phyloP scores from a whole-genome alignment of 768 basidiomycete genomes.

The Hydnomerulius pinastri region DNA sequence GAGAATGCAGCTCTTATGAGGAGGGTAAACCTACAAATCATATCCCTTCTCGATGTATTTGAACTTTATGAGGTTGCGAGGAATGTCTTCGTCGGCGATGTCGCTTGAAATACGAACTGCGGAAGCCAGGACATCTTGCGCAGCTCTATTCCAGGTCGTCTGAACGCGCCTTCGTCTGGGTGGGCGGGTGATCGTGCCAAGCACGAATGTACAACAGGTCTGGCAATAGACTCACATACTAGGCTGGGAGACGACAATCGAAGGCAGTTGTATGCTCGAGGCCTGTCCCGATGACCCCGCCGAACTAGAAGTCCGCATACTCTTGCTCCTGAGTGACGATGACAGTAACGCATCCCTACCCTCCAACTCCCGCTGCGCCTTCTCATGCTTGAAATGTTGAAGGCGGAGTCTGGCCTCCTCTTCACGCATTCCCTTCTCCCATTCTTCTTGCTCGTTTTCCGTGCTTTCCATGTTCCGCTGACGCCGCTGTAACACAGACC shows the following conservation, averaged over 20 bases:
- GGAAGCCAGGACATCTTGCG: slow-evolving; percentile 29
- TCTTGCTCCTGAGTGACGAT: slow-evolving; percentile 7
- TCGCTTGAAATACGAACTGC: slow-evolving; percentile 34
- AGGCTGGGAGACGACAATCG: slow-evolving; percentile 20
- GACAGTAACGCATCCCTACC: no score
- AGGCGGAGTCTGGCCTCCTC: slow-evolving; percentile 55
- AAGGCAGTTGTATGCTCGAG: slow-evolving; percentile 10
- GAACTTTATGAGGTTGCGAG: slow-evolving; percentile 45
- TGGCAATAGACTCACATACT: slow-evolving; percentile 19
- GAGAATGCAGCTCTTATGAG: slow-evolving; percentile 6
- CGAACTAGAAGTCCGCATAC: slow-evolving; percentile 8
- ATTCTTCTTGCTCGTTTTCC: slow-evolving; percentile 63
- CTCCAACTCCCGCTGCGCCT: slow-evolving; percentile 56
- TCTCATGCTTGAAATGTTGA: slow-evolving; percentile 68
- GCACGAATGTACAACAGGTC: background rate
- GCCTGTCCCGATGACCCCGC: slow-evolving; percentile 13
- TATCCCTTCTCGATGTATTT: slow-evolving; percentile 57
- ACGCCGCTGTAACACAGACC: slow-evolving; percentile 57
- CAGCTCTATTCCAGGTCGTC: slow-evolving; percentile 32
- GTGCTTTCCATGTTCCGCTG: slow-evolving; percentile 56
- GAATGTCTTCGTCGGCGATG: slow-evolving; percentile 41
- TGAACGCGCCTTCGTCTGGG: slow-evolving; percentile 29
- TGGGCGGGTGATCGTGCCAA: background rate
- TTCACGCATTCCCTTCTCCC: slow-evolving; percentile 62
- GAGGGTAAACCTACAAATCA: slow-evolving; percentile 39